Base-by-base conservation (phyloP, 1,284 basidiomycete species). In the Meira nashicola region DNA sequence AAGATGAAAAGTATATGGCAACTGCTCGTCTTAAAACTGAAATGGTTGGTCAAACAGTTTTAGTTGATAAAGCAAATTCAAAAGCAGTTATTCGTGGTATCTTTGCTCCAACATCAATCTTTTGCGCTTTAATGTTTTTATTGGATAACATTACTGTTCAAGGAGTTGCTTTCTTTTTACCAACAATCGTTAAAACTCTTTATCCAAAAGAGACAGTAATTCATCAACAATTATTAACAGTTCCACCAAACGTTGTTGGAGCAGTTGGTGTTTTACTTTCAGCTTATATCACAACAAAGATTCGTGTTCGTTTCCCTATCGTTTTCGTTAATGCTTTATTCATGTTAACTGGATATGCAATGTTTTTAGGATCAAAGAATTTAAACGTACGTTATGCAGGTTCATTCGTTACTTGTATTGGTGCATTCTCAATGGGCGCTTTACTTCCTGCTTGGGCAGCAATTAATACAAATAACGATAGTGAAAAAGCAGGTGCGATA, bases 71-170 rank as follows among this genome's bases (percentile, higher is more conserved):
- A 52, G 63, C 67, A 5, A 58, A 64, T 19, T 54, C 55, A 19
- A 67, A 63, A 21, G 51, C 64, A 10, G 39, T 74, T 3, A 60
- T 60, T 55, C 64, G 60, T 28, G 67, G 66, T 25, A 66, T 72
- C 47, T 66, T 60, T 40, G 58, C 58, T 1, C 55, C 59, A 23
- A 71, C 70, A 7, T 60, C 70, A 8, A 57, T 72, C 17, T 55
- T 65, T 17, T 59, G 67, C 40, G 69, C 77, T 1, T 37, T 74
- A 23, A 76, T 79, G 57, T 80, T 79, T 69, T 54, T 81, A 3
- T 61, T 81, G 52, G 72, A 80, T 67, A 81, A 81, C 71, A 73
- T 79, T 41, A 72, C 72, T 6, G 74, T 76, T 0, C 74, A 78
- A 53, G 70, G 76, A 7, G 59, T 75, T 2, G 76, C 72, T 5